A percentile compares a stretch with the other conserved stretches of the same genome.
These are phyloP conservation scores for Prunus salicina DNA, from an alignment of 306 rosid genomes.

Conservation along the genomic window DNA sequence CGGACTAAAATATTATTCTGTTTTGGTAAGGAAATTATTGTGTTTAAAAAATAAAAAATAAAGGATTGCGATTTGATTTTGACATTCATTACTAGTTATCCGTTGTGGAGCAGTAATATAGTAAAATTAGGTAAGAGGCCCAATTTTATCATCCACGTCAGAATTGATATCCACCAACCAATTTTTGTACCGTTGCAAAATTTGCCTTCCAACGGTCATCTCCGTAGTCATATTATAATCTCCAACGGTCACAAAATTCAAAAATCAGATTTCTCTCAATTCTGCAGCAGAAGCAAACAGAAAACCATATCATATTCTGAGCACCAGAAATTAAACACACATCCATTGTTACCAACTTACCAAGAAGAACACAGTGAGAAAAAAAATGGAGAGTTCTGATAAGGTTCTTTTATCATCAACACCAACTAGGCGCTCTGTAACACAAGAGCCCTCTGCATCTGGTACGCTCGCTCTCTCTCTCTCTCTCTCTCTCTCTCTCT, in stretches of 20 bases:
- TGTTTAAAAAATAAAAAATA: no score
- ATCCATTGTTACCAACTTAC: neutral
- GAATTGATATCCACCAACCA: neutral
- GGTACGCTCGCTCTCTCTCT: conserved; percentile 11
- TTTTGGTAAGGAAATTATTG: neutral
- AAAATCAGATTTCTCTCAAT: neutral
- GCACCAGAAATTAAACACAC: neutral
- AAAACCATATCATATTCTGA: neutral
- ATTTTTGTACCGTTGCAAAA: neutral
- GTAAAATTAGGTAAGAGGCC: no score
- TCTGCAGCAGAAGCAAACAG: no score
- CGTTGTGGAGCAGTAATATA: no score
- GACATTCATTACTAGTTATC: no score
- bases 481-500: neutral
- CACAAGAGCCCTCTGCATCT: neutral
- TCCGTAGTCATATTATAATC: neutral
- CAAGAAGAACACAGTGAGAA: neutral
- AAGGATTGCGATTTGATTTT: no score
- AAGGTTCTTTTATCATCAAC: conserved; percentile 9
- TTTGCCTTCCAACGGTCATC: conserved; percentile 24
- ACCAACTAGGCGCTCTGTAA: conserved; percentile 7
- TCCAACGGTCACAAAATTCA: conserved; percentile 18
- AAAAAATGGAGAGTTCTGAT: conserved; percentile 12
- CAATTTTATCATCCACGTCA: neutral
- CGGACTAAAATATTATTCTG: no score